These are phyloP conservation scores for Rhizophagus sp. DNA, from an alignment of 192 early-diverging fungal genomes.

Conservation along the genomic window DNA sequence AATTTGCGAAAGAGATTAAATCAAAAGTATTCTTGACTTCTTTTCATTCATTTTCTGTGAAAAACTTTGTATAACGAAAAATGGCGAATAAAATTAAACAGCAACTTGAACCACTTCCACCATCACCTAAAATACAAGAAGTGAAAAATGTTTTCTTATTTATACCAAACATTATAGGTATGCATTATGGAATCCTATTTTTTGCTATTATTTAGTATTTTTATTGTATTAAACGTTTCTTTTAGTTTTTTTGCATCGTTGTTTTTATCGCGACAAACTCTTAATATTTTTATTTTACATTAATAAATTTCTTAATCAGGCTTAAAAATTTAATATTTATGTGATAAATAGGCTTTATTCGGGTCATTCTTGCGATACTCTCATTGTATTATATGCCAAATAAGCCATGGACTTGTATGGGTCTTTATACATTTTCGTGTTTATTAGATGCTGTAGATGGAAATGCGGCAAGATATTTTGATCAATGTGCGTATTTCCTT, in stretches of 20 bases:
- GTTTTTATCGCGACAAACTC: neutral
- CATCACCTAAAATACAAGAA: conserved; percentile 28
- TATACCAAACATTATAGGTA: conserved; percentile 79
- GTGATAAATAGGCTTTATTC: conserved; percentile 70
- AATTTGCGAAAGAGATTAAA: too few relatives aligned
- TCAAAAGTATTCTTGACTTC: too few relatives aligned
- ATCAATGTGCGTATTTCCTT: conserved; percentile 71
- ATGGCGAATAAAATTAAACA: conserved; percentile 36
- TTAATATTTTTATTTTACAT: conserved; percentile 8
- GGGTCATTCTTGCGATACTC: conserved; percentile 73
- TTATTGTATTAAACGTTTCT: neutral
- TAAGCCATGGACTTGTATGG: conserved; percentile 70
- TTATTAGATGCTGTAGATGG: conserved; percentile 95
- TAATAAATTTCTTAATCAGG: neutral
- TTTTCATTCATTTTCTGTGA: too few relatives aligned
- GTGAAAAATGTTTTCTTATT: conserved; percentile 68
- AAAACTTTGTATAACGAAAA: neutral
- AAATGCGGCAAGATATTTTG: conserved; percentile 86
- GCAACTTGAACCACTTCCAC: conserved; percentile 5
- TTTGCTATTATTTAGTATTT: conserved; percentile 43
- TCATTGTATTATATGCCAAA: conserved; percentile 80
- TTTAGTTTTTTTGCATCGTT: conserved; percentile 3
- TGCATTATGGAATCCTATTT: neutral
- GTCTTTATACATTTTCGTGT: conserved; percentile 84
- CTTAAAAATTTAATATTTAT: neutral